A percentile compares a stretch with the other conserved stretches of the same genome.
Conservation (phyloP, 176 grass and related monocot species). For the Poa pratensis region DNA sequence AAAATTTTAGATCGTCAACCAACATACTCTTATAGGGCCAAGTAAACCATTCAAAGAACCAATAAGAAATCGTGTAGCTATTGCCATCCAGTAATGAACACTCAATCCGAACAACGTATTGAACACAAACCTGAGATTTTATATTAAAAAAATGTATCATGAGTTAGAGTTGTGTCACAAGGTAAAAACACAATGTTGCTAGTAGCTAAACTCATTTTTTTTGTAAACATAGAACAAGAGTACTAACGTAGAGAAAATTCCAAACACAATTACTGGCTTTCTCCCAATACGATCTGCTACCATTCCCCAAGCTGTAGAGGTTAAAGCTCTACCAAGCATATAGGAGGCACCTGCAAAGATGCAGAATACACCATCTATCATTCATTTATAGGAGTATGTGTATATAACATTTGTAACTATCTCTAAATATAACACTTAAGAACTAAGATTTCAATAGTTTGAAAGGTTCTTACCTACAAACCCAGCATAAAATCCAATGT, state of each 20-base stretch:
- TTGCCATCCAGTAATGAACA: slow-evolving; percentile 66
- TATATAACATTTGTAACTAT: not conserved
- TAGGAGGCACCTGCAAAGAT: slow-evolving; percentile 69
- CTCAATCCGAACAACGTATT: slow-evolving; percentile 74
- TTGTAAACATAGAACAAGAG: not conserved
- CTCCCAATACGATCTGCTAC: slow-evolving; percentile 29
- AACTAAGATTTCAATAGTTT: not conserved
- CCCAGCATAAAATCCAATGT: slow-evolving; percentile 87
- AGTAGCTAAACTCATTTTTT: not conserved
- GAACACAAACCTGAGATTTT: slow-evolving; percentile 57
- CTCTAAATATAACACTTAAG: not conserved
- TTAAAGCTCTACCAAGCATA: slow-evolving; percentile 55
- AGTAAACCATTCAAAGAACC: slow-evolving; percentile 68
- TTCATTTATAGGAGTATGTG: not conserved
- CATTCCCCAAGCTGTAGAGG: slow-evolving; percentile 21
- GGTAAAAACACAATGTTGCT: not conserved
- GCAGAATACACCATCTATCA: not conserved
- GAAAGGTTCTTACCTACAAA: slow-evolving; percentile 65
- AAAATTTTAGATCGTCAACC: not conserved
- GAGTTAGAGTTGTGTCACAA: not conserved
- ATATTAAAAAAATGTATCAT: not conserved
- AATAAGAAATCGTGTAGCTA: slow-evolving; percentile 67
- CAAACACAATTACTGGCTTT: slow-evolving; percentile 55
- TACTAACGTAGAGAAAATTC: slow-evolving; percentile 58
- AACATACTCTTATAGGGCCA: slow-evolving; percentile 55